Conservation (phyloP, 768 basidiomycete species). For the Amylocystis lapponica region DNA sequence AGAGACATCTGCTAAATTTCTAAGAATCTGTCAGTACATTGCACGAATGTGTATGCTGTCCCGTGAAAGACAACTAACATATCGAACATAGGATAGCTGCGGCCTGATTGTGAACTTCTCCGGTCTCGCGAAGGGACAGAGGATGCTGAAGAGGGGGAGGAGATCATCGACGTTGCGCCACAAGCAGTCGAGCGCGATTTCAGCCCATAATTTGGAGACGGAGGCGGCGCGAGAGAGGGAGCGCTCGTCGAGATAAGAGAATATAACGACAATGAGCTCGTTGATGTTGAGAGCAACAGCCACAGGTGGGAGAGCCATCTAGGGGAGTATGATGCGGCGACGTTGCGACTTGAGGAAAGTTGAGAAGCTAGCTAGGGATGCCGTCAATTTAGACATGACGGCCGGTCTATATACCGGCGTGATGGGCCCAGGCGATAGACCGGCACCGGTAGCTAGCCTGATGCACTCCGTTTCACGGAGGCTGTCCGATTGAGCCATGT, state of each 20-base stretch:
- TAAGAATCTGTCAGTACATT: constrained; percentile 4
- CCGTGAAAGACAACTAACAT: background rate
- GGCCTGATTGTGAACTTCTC: constrained; percentile 4
- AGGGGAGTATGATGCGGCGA: no score
- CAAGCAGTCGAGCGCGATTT: constrained; percentile 49
- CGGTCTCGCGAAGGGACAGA: constrained; percentile 38
- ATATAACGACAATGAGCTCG: constrained; percentile 20
- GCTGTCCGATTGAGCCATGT: no score
- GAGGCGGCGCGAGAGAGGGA: constrained; percentile 29
- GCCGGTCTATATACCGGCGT: no score
- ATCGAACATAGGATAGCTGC: background rate
- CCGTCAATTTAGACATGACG: no score
- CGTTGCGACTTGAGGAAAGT: no score
- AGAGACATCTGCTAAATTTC: constrained; percentile 29
- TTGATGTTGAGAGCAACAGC: no score
- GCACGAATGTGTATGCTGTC: background rate
- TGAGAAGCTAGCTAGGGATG: no score
- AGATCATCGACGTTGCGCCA: constrained; percentile 52
- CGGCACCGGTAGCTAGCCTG: no score
- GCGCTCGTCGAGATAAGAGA: constrained; percentile 18
- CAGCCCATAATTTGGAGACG: constrained; percentile 55
- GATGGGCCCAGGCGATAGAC: no score
- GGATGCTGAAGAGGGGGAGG: constrained; percentile 38
- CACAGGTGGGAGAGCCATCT: no score
- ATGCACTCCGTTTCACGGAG: no score